These are phyloP conservation scores for Paramecium biaurelia DNA, from an alignment of 73 alveolate genomes.

Conservation along the genomic window DNA sequence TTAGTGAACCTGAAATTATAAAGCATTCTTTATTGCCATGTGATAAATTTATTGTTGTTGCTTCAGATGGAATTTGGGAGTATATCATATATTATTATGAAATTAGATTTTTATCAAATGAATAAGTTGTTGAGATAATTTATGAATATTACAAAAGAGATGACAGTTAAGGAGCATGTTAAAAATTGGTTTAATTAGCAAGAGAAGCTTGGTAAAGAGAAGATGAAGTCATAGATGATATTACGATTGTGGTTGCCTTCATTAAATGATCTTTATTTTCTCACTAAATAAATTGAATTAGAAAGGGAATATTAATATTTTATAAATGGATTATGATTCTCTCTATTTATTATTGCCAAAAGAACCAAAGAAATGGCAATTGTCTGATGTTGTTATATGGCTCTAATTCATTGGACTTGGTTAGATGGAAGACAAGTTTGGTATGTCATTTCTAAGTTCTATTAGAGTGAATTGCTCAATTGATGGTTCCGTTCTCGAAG, in stretches of 20 bases:
- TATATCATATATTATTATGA: not conserved
- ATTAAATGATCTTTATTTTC: conserved; percentile 67
- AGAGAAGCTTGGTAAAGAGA: conserved; percentile 84
- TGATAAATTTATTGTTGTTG: conserved; percentile 79
- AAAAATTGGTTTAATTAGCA: conserved; percentile 76
- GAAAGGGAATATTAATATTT: not conserved
- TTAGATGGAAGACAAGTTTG: conserved; percentile 5
- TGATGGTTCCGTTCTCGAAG: conserved; percentile 25
- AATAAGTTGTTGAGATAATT: conserved; percentile 78
- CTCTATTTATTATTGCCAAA: conserved; percentile 25
- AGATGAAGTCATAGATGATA: conserved; percentile 93
- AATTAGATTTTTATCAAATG: conserved; percentile 74
- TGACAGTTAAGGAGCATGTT: conserved; percentile 87
- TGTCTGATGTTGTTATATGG: conserved; percentile 23
- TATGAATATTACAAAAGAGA: conserved; percentile 79
- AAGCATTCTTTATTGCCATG: conserved; percentile 67
- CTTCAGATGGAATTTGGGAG: conserved; percentile 90
- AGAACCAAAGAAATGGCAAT: conserved; percentile 47
- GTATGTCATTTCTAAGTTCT: not conserved
- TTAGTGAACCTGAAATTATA: conserved; percentile 75
- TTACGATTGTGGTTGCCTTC: conserved; percentile 86
- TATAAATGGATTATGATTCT: conserved; percentile 49
- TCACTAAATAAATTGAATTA: not conserved
- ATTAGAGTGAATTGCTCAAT: not conserved
- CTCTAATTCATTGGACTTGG: conserved; percentile 19